A percentile compares a stretch with the other conserved stretches of the same genome.
Conservation (phyloP, 139 green algal genomes). For the Coelastrella sp. region DNA sequence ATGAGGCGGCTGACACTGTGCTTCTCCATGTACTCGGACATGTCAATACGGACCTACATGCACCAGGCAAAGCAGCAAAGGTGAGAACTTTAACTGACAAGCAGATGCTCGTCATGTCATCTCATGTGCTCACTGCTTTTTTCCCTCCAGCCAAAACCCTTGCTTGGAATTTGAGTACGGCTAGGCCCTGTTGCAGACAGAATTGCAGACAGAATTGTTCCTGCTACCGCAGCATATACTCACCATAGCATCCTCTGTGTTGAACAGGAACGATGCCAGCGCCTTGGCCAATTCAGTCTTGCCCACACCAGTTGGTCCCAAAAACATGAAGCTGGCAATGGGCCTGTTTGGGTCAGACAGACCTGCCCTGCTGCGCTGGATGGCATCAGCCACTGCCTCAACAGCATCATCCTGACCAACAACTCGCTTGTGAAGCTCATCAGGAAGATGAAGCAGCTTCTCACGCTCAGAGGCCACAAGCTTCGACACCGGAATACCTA, state of each 20-base stretch:
- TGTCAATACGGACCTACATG: slow-evolving; percentile 91
- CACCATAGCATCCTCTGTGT: slow-evolving; percentile 88
- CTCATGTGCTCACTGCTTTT: not conserved
- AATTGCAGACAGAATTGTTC: not conserved
- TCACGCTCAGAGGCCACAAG: slow-evolving; percentile 88
- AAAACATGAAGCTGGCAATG: slow-evolving; percentile 99
- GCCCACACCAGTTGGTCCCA: slow-evolving; percentile 96
- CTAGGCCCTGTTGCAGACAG: not conserved
- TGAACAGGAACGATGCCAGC: slow-evolving; percentile 90
- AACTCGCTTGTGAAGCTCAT: slow-evolving; percentile 92
- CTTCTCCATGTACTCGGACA: slow-evolving; percentile 98
- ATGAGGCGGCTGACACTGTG: slow-evolving; percentile 86
- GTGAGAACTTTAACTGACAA: not conserved
- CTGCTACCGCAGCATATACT: not conserved
- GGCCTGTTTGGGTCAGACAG: slow-evolving; percentile 84
- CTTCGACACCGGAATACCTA: slow-evolving; percentile 91
- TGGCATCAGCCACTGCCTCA: slow-evolving; percentile 91
- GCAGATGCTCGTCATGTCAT: not conserved
- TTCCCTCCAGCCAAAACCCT: not conserved
- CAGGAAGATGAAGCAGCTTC: slow-evolving; percentile 93
- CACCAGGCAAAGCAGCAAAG: not conserved
- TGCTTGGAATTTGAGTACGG: not conserved
- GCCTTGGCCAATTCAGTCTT: slow-evolving; percentile 98
- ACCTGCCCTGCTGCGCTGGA: slow-evolving; percentile 94
- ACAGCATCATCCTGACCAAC: slow-evolving; percentile 92